phyloP scores from a whole-genome alignment of 2,329 filamentous ascomycete species.

The Teratosphaeria epicoccoides region DNA sequence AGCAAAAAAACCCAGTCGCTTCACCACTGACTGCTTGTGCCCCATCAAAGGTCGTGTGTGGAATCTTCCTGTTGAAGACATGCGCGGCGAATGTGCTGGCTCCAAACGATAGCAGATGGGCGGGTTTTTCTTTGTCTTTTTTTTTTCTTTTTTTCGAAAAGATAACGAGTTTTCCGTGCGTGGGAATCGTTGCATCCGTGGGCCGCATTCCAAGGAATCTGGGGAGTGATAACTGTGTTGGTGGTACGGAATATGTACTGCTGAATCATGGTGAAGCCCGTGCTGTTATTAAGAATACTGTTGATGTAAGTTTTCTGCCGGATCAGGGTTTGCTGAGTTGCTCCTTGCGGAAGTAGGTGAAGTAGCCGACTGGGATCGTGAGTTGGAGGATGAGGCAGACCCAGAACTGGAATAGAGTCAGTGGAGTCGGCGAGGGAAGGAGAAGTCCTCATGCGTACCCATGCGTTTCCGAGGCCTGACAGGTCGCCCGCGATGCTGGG shows the following conservation, averaged over 20 bases:
- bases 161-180: too few relatives aligned
- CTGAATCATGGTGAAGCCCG: not conserved
- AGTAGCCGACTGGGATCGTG: constrained; percentile 47
- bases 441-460: constrained; percentile 22
- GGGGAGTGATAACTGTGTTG: not conserved
- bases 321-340: constrained; percentile 44
- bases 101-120: too few relatives aligned
- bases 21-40: not conserved
- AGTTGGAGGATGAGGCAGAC: constrained; percentile 48
- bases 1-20: not conserved
- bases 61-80: too few relatives aligned
- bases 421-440: not conserved
- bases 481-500: constrained; percentile 43
- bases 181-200: not conserved
- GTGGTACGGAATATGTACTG: not conserved
- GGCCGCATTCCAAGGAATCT: not conserved
- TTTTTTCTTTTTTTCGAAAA: too few relatives aligned
- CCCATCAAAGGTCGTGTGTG: too few relatives aligned
- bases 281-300: not conserved
- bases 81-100: not conserved
- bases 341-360: constrained; percentile 48
- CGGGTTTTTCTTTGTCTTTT: too few relatives aligned
- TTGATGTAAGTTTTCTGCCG: not conserved
- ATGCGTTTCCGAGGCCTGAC: constrained; percentile 7
- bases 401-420: constrained; percentile 47